A percentile compares a stretch with the other conserved stretches of the same genome.
Evolutionary conservation across 331 rosid genomes (phyloP).

Genomic region (Rosa hybrid): DNA sequence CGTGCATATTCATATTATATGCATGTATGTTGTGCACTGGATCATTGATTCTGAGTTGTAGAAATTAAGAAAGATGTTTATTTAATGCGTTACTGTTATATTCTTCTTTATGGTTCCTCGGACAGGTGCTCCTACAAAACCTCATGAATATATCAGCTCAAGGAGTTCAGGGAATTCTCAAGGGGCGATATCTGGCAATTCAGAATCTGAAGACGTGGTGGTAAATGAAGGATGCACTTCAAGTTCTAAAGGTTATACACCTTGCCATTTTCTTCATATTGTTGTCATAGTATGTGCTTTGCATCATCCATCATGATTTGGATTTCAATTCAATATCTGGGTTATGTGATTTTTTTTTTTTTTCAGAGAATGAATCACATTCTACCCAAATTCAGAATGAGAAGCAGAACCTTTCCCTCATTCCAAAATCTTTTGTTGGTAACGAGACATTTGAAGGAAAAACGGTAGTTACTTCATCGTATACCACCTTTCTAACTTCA

Average conservation of each 20-base stretch:
- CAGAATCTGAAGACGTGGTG: conserved; percentile 46
- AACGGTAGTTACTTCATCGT: conserved; percentile 55
- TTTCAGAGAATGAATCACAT: conserved; percentile 58
- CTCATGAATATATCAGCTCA: conserved; percentile 42
- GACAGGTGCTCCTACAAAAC: conserved; percentile 47
- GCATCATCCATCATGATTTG: not conserved
- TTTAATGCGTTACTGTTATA: not conserved
- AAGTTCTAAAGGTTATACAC: conserved; percentile 46
- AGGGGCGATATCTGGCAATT: conserved; percentile 42
- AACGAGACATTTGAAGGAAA: conserved; percentile 73
- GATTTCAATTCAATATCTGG: not conserved
- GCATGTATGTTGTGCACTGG: not conserved
- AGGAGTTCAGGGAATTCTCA: conserved; percentile 52
- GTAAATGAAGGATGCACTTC: conserved; percentile 49
- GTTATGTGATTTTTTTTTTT: conserved; percentile 23
- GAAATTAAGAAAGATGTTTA: not conserved
- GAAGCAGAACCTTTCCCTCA: conserved; percentile 40
- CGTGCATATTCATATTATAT: not conserved
- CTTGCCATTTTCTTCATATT: not conserved
- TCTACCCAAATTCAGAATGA: conserved; percentile 45
- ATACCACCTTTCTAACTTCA: conserved; percentile 8
- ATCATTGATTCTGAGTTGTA: not conserved
- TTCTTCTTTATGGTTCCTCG: conserved; percentile 26
- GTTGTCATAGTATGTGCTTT: not conserved
- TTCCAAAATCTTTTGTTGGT: conserved; percentile 66